phyloP scores from a whole-genome alignment of 1,284 basidiomycete genomes.

The Tausonia pullulans region DNA sequence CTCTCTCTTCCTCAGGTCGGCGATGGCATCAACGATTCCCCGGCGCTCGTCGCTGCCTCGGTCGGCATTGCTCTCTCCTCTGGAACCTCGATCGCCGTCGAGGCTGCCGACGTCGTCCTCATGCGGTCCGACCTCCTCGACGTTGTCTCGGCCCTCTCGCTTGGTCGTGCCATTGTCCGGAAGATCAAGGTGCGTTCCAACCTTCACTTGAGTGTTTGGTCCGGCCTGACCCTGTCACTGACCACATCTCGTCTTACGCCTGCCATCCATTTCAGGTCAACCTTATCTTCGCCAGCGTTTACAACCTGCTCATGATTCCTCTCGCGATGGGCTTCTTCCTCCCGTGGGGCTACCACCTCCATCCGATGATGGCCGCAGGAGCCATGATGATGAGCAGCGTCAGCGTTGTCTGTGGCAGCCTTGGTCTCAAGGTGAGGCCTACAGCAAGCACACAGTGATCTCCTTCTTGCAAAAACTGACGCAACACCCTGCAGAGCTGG shows the following conservation, averaged over 20 bases:
- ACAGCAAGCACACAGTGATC: background rate
- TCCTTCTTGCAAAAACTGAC: background rate
- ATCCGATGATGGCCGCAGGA: conserved; percentile 94
- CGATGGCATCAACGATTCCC: conserved; percentile 98
- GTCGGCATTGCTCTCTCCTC: conserved; percentile 93
- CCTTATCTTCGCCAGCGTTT: conserved; percentile 82
- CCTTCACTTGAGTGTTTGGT: background rate
- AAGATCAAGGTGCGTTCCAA: conserved; percentile 56
- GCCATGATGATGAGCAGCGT: conserved; percentile 98
- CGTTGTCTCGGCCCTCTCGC: conserved; percentile 88
- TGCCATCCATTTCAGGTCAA: conserved; percentile 38
- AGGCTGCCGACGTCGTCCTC: conserved; percentile 94
- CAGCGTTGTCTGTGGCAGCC: conserved; percentile 81
- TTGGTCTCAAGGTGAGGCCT: conserved; percentile 53
- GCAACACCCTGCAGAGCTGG: conserved; percentile 5
- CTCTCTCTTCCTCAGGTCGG: conserved; percentile 54
- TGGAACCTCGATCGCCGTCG: conserved; percentile 92
- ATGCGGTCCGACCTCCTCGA: conserved; percentile 94
- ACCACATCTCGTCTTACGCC: background rate
- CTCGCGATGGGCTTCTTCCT: conserved; percentile 95
- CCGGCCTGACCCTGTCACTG: background rate
- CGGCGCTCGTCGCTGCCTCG: conserved; percentile 85
- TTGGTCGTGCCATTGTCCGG: conserved; percentile 76
- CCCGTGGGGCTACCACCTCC: conserved; percentile 82
- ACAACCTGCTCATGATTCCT: conserved; percentile 92